Percentiles rank a stretch among this genome's conserved stretches.
Conservation (phyloP, 495 filamentous ascomycete species). For the Hypomontagnella submonticulosa region DNA sequence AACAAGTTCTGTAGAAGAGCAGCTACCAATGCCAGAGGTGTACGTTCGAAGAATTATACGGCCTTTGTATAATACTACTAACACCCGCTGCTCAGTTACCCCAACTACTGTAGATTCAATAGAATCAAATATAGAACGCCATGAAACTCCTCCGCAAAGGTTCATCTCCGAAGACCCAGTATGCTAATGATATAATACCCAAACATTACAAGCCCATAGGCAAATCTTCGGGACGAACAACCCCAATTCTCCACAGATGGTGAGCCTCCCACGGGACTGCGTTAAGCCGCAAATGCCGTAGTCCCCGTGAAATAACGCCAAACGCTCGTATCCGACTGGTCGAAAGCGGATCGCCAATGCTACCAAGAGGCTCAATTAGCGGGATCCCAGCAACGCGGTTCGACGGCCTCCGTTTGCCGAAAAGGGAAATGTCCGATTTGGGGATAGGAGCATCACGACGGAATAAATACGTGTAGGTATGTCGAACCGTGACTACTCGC, state of each 20-base stretch:
- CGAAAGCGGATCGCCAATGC: conserved; percentile 7
- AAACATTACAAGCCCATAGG: too few species aligned
- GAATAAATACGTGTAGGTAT: conserved; percentile 33
- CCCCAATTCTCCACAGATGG: background rate
- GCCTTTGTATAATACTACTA: too few species aligned
- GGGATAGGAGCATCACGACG: conserved; percentile 12
- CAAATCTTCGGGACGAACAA: too few species aligned
- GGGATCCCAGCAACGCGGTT: conserved; percentile 30
- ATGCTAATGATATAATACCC: too few species aligned
- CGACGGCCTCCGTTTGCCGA: conserved; percentile 25
- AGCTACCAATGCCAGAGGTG: too few species aligned
- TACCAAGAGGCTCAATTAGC: conserved; percentile 34
- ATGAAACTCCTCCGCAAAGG: too few species aligned
- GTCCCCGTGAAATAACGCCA: background rate
- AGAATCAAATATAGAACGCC: too few species aligned
- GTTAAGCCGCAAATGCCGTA: conserved; percentile 1
- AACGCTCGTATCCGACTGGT: background rate
- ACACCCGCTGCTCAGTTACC: too few species aligned
- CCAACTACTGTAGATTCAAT: too few species aligned
- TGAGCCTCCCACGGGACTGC: background rate
- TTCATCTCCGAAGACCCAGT: too few species aligned
- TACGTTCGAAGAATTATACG: too few species aligned
- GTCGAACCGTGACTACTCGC: background rate
- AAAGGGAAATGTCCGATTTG: conserved; percentile 31
- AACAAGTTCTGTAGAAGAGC: too few species aligned